Evolutionary conservation across 2,329 filamentous ascomycete species (phyloP), one percentile per base, ranked within the genome.

Genomic region (Epicoccum nigrum): DNA sequence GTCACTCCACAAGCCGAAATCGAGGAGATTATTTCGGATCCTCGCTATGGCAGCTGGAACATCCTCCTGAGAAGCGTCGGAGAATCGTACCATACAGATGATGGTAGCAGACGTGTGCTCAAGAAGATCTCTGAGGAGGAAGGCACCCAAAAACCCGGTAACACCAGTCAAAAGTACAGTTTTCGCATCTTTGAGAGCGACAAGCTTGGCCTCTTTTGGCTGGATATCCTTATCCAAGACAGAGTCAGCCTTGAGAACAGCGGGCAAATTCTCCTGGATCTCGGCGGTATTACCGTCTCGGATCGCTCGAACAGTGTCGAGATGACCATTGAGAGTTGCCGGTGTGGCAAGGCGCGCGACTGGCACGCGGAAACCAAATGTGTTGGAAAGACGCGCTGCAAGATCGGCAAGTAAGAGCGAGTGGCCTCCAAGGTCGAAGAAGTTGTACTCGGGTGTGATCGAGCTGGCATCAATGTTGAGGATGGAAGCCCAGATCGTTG

Each of bases 371-470:
- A 92, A 89, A 4, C 88, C 88, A 63, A 90, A 91, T 0, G 81
- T 81, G 51, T 83, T 83, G 0, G 87, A 85, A 12, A 92, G 70
- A 27, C 85, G 83, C 20, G 85, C 85, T n/a, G 89, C 85, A 20
- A 93, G 79, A 54, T 91, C 87, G 0, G 89, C 89, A n/a, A 93
- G 81, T 2, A 85, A 85, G 45, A 93, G 75, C 0, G 88, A 92
- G 71, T 93, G 89, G 0, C 89, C 89, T 28, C 89, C 89, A 1
- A 93, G 77, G 54, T 92, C 89, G 67, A 92, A 93, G 72, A 93
- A 93, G 69, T 86, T 87, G 68, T 90, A 86, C 55, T 89, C 85
- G 1, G 82, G 65, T 44, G 86, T 88, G 19, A 92, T 83, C 16
- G 82, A 78, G 32, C 74, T 80, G 8, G 79, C 75, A 0, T 87